Evolutionary conservation across 805 yeast species (phyloP).

Genomic region (Pichia ethanolica): DNA sequence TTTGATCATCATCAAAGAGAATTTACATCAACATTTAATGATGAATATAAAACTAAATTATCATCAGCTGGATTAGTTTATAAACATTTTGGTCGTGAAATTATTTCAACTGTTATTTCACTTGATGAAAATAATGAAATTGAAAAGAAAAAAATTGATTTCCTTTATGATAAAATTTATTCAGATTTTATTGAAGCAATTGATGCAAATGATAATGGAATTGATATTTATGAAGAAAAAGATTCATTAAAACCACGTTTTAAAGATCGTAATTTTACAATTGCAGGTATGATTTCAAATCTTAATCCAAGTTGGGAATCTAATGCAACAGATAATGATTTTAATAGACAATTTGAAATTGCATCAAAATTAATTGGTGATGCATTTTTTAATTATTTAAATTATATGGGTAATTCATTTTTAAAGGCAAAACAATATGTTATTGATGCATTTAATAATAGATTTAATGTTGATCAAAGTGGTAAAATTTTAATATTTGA

Average conservation of each 20-base stretch:
- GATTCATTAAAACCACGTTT: conserved; percentile 54
- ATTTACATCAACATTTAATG: conserved; percentile 66
- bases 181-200: conserved; percentile 81
- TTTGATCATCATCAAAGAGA: conserved; percentile 98
- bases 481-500: conserved; percentile 71
- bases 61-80: conserved; percentile 91
- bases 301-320: conserved; percentile 85
- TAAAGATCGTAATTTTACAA: conserved; percentile 62
- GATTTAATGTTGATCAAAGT: conserved; percentile 53
- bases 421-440: conserved; percentile 82
- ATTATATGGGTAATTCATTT: conserved; percentile 78
- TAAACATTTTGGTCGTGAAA: conserved; percentile 75
- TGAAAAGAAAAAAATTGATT: conserved; percentile 34
- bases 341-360: conserved; percentile 55
- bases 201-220: conserved; percentile 95
- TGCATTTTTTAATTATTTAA: conserved; percentile 61
- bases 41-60: conserved; percentile 61
- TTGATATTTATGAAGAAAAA: conserved; percentile 52
- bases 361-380: conserved; percentile 82
- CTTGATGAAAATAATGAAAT: conserved; percentile 30
- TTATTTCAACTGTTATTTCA: conserved; percentile 47
- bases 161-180: conserved; percentile 72
- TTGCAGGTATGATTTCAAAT: conserved; percentile 70
- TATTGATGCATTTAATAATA: conserved; percentile 53
- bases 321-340: conserved; percentile 56